phyloP scores from a whole-genome alignment of 1,284 basidiomycete genomes.

The Hemileia vastatrix region DNA sequence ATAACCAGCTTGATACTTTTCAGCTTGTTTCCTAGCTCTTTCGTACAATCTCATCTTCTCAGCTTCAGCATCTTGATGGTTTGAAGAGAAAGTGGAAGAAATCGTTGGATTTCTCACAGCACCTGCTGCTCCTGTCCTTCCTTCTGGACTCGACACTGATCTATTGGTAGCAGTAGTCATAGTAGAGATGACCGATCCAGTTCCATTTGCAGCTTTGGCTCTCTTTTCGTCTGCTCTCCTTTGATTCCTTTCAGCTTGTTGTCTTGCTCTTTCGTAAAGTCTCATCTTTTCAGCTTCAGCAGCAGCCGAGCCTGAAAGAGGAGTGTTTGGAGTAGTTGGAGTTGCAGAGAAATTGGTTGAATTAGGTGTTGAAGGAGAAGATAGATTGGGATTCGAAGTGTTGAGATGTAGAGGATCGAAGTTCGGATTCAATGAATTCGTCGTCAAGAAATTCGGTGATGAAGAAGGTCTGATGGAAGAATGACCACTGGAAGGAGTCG shows the following conservation, averaged over 20 bases:
- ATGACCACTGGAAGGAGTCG: background rate
- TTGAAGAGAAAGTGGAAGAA: conserved; percentile 22
- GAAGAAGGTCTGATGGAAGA: conserved; percentile 5
- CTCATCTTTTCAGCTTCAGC: conserved; percentile 38
- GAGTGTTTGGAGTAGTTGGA: background rate
- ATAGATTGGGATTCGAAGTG: background rate
- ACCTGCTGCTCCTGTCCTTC: background rate
- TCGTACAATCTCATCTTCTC: conserved; percentile 37
- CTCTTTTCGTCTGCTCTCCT: conserved; percentile 31
- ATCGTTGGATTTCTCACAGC: background rate
- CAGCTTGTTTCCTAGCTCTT: conserved; percentile 34
- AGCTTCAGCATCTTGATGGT: conserved; percentile 3
- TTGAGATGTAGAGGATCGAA: background rate
- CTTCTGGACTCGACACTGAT: background rate
- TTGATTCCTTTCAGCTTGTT: conserved; percentile 37
- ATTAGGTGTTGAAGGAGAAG: conserved; percentile 10
- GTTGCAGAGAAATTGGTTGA: background rate
- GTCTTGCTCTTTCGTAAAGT: conserved; percentile 36
- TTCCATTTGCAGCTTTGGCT: conserved; percentile 13
- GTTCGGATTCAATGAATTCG: background rate
- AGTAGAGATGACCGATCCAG: background rate
- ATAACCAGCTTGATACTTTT: conserved; percentile 30
- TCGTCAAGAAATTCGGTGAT: conserved; percentile 1
- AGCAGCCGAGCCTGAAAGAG: background rate
- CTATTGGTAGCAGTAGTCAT: background rate